These are phyloP conservation scores for Irpex sp. DNA, from an alignment of 1,284 basidiomycete species.

Conservation along the genomic window DNA sequence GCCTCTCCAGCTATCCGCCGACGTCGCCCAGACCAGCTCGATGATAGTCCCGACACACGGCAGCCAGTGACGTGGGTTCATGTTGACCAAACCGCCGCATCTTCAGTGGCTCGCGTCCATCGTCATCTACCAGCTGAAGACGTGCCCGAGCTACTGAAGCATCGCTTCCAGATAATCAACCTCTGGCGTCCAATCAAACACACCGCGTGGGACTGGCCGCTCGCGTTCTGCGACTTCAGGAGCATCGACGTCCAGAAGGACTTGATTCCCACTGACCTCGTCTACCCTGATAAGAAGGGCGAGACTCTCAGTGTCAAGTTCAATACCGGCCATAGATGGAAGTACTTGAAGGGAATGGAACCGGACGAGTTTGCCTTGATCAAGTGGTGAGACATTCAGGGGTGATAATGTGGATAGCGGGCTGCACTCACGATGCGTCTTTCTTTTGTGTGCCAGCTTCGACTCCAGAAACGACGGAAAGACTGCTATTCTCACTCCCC, in stretches of 20 bases:
- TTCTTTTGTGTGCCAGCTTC: slow-evolving; percentile 32
- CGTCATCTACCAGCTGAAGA: slow-evolving; percentile 50
- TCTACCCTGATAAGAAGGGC: slow-evolving; percentile 52
- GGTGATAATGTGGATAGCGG: too few relatives aligned
- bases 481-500: slow-evolving; percentile 53
- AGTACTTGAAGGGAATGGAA: slow-evolving; percentile 58
- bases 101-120: slow-evolving; percentile 45
- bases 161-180: slow-evolving; percentile 68
- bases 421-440: background rate
- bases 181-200: slow-evolving; percentile 64
- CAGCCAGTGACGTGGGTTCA: slow-evolving; percentile 49
- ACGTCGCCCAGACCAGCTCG: slow-evolving; percentile 35
- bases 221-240: slow-evolving; percentile 60
- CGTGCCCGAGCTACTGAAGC: slow-evolving; percentile 38
- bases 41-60: slow-evolving; percentile 38
- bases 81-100: slow-evolving; percentile 49
- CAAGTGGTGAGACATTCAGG: slow-evolving; percentile 51
- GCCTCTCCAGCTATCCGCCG: slow-evolving; percentile 39
- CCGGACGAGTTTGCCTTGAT: slow-evolving; percentile 64
- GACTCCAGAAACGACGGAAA: slow-evolving; percentile 50
- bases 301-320: slow-evolving; percentile 55
- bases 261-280: slow-evolving; percentile 45
- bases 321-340: slow-evolving; percentile 58
- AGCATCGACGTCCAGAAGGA: slow-evolving; percentile 48
- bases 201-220: slow-evolving; percentile 53